Base-by-base conservation (phyloP, 805 yeast genomes). In the Kurtzmaniella fragi region DNA sequence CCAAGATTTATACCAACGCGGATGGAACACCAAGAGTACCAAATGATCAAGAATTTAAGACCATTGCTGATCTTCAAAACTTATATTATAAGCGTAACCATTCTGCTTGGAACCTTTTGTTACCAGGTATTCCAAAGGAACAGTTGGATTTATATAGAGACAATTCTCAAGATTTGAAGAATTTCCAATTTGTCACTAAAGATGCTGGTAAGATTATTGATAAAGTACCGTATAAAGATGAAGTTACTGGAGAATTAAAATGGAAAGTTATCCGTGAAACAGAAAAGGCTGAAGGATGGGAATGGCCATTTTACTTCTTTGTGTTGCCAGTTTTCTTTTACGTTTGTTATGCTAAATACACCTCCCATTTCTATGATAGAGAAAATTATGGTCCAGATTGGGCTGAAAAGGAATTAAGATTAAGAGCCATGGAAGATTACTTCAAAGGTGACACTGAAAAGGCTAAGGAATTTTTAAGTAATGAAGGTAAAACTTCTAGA, bases 271-370 rank as follows among this genome's bases (percentile, higher is more conserved):
- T 87, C 34, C 73, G 93, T 45, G 88, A 79, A 56, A 77, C 81
- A 39, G 79, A 75, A 52, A 80, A 79, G 55, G 72, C 72, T 28
- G 95, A 86, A 65, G 95, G 95, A 35, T 86, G 95, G 95, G 95
- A 87, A 57, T 69, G 70, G 46, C 70, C 84, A 40, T 79, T 81
- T 52, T 85, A 81, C 64, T 82, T 75, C 60, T 67, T 81, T 40
- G 83, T 82, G 48, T 74, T 86, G 42, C 95, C 95, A 14, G 78
- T 80, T 17, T 68, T 83, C 55, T 65, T 77, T 35, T 67, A 79
- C 46, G 62, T 84, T 34, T 67, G 79, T 39, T 78, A 68, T 51
- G 56, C 71, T 43, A 68, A 68, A 56, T 67, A 68, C 56, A 65
- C 71, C 33, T 56, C 71, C 23, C 71, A 68, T 51, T 59, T 60